A percentile compares a stretch with the other conserved stretches of the same genome.
phyloP scores from a whole-genome alignment of 805 yeast genomes.

The Candida sonorensis region DNA sequence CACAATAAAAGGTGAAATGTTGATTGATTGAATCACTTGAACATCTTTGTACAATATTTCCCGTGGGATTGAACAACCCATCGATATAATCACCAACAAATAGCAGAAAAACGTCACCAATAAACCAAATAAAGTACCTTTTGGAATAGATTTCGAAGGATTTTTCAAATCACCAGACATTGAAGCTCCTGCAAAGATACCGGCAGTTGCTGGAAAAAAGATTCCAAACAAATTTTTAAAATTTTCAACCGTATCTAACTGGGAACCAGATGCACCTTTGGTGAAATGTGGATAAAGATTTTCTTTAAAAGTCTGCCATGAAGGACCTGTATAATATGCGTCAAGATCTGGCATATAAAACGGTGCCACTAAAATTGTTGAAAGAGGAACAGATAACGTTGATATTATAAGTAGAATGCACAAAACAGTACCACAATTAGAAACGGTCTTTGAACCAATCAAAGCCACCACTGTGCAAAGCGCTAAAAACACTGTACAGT shows the following conservation, averaged over 20 bases:
- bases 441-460: conserved; percentile 75
- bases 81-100: conserved; percentile 68
- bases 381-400: conserved; percentile 76
- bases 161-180: conserved; percentile 90
- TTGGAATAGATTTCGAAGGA: conserved; percentile 87
- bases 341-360: conserved; percentile 47
- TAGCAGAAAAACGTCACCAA: conserved; percentile 72
- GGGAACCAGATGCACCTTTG: conserved; percentile 88
- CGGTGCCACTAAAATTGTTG: conserved; percentile 60
- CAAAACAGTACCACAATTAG: conserved; percentile 71
- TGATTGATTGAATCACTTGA: conserved; percentile 79
- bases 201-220: conserved; percentile 97
- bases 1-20: conserved; percentile 58
- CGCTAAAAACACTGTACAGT: conserved; percentile 64
- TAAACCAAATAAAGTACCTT: conserved; percentile 87
- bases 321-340: conserved; percentile 60
- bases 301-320: conserved; percentile 55
- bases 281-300: conserved; percentile 81
- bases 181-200: conserved; percentile 96
- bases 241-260: conserved; percentile 53
- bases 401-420: conserved; percentile 63
- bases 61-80: conserved; percentile 79
- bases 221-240: conserved; percentile 87
- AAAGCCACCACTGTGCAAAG: conserved; percentile 70
- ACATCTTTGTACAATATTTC: conserved; percentile 69